Evolutionary conservation across 202 grass and related monocot species (phyloP).

Genomic region (Carex arenaria): DNA sequence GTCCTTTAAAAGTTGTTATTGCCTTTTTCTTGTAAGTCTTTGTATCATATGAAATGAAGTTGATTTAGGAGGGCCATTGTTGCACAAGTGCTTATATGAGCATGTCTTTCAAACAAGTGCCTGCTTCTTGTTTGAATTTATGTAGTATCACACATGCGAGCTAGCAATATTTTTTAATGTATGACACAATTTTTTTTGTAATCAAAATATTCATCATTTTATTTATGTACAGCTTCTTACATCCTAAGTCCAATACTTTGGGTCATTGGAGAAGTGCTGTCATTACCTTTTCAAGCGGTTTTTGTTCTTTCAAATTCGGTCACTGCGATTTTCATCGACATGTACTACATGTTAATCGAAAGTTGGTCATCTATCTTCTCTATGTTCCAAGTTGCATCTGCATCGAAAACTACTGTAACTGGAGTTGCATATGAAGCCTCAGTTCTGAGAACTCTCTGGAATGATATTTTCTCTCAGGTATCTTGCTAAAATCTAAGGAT

Average conservation of each 20-base stretch:
- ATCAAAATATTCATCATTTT: neutral
- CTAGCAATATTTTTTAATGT: neutral
- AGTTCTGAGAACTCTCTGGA: constrained; percentile 67
- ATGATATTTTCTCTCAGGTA: constrained; percentile 97
- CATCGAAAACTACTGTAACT: constrained; percentile 30
- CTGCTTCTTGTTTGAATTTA: neutral
- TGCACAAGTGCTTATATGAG: neutral
- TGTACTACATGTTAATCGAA: constrained; percentile 42
- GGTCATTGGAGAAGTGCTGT: constrained; percentile 61
- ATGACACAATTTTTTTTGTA: neutral
- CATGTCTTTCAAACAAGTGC: neutral
- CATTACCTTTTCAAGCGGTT: constrained; percentile 48
- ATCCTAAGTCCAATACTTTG: constrained; percentile 58
- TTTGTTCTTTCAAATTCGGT: constrained; percentile 48
- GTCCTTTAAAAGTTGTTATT: neutral
- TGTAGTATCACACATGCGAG: neutral
- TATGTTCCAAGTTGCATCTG: constrained; percentile 61
- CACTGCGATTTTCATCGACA: constrained; percentile 39
- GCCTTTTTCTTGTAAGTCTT: neutral
- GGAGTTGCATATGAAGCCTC: constrained; percentile 50
- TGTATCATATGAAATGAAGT: neutral
- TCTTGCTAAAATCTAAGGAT: neutral
- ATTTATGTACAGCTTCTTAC: constrained; percentile 50
- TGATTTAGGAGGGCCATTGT: neutral
- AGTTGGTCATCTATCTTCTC: constrained; percentile 56